phyloP scores from a whole-genome alignment of 1,284 basidiomycete species.

The Mycosarcoma mackinlayi region DNA sequence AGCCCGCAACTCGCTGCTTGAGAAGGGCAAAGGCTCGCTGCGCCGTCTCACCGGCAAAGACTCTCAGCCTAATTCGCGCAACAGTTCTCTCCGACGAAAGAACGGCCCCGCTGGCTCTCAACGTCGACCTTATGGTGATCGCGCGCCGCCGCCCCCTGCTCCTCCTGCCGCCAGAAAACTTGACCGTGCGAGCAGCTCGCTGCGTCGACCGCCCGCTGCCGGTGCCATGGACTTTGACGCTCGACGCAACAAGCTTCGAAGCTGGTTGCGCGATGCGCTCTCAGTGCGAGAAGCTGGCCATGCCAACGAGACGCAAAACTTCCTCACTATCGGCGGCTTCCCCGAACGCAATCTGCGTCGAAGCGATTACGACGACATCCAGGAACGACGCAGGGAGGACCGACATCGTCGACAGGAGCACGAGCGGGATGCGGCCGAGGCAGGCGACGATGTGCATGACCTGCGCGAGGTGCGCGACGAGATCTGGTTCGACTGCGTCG shows the following conservation, averaged over 20 bases:
- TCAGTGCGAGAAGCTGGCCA: conserved; percentile 61
- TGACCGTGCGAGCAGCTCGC: conserved; percentile 13
- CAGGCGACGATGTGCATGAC: conserved; percentile 62
- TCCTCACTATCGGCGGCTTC: conserved; percentile 60
- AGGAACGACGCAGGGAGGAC: conserved; percentile 56
- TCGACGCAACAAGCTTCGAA: conserved; percentile 60
- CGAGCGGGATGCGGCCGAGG: conserved; percentile 55
- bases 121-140: conserved; percentile 4
- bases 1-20: conserved; percentile 23
- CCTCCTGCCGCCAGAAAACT: not conserved
- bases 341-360: conserved; percentile 51
- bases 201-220: conserved; percentile 34
- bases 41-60: conserved; percentile 30
- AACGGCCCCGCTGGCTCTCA: conserved; percentile 19
- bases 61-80: conserved; percentile 16
- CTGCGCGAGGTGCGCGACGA: conserved; percentile 58
- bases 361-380: conserved; percentile 54
- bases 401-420: conserved; percentile 56
- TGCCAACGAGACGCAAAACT: conserved; percentile 57
- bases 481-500: conserved; percentile 64
- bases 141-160: conserved; percentile 6
- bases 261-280: conserved; percentile 65
- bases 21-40: conserved; percentile 34
- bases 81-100: conserved; percentile 28
- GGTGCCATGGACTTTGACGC: conserved; percentile 53